These are phyloP conservation scores for Fusarium irregulare DNA, from an alignment of 2,329 filamentous ascomycete genomes.

Conservation along the genomic window DNA sequence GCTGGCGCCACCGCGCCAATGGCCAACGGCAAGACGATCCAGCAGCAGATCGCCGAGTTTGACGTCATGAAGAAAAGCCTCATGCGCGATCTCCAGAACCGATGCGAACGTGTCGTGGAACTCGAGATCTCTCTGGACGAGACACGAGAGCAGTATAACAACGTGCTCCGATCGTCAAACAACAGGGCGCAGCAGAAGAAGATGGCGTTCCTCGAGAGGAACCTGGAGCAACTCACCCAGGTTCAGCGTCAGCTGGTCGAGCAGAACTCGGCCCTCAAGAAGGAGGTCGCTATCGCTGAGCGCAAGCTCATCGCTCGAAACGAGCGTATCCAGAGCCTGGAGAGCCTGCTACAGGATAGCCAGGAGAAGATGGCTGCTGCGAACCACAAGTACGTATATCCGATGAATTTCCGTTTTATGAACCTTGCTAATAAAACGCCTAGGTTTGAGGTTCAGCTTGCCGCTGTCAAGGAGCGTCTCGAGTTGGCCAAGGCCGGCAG, in stretches of 20 bases:
- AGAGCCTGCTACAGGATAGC: conserved; percentile 92
- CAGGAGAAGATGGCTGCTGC: conserved; percentile 98
- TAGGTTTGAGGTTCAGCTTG: conserved; percentile 97
- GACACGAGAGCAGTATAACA: conserved; percentile 99
- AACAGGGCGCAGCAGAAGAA: conserved; percentile 99
- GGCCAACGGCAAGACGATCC: conserved; percentile 87
- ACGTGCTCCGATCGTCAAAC: conserved; percentile 94
- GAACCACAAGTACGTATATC: conserved; percentile 85
- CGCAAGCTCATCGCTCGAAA: conserved; percentile 96
- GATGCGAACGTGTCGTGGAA: conserved; percentile 97
- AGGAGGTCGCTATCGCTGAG: conserved; percentile 98
- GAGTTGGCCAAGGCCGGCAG: conserved; percentile 94
- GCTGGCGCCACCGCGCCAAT: conserved; percentile 68
- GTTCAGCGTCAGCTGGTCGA: conserved; percentile 98
- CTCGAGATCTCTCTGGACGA: conserved; percentile 97
- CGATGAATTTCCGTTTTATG: neutral
- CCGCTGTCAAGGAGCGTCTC: conserved; percentile 96
- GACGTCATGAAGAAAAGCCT: conserved; percentile 99
- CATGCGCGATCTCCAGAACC: conserved; percentile 98
- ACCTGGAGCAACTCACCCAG: conserved; percentile 96
- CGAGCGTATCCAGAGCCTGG: conserved; percentile 94
- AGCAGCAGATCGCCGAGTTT: conserved; percentile 98
- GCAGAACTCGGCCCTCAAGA: conserved; percentile 97
- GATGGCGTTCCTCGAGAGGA: conserved; percentile 99
- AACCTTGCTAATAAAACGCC: conserved; percentile 44